These are phyloP conservation scores for Stachybotrys elegans DNA, from an alignment of 2,329 filamentous ascomycete species.

Conservation along the genomic window DNA sequence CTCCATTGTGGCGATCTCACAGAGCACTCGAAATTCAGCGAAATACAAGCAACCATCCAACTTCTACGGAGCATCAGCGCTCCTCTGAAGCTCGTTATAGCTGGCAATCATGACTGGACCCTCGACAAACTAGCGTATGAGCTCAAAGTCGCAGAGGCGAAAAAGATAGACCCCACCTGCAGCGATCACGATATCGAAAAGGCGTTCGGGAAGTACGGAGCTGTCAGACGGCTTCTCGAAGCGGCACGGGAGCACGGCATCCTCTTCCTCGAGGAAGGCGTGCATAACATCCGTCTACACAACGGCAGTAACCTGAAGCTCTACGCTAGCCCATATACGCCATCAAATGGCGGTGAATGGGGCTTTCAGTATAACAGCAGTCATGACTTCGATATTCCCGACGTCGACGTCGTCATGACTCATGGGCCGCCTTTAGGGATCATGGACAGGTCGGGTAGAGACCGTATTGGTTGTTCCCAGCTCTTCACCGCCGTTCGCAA, in stretches of 20 bases:
- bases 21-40: constrained; percentile 33
- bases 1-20: constrained; percentile 49
- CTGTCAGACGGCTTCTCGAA: constrained; percentile 22
- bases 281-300: constrained; percentile 28
- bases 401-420: constrained; percentile 26
- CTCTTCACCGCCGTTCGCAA: constrained; percentile 23
- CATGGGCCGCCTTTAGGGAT: constrained; percentile 34
- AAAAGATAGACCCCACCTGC: constrained; percentile 5
- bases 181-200: constrained; percentile 6
- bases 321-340: constrained; percentile 42
- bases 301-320: constrained; percentile 36
- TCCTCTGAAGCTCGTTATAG: constrained; percentile 42
- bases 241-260: constrained; percentile 23
- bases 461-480: constrained; percentile 23
- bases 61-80: constrained; percentile 34
- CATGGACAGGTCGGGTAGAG: constrained; percentile 29
- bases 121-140: constrained; percentile 30
- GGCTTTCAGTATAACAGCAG: constrained; percentile 37
- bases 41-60: constrained; percentile 30
- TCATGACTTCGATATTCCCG: constrained; percentile 20
- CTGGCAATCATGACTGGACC: constrained; percentile 48
- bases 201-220: constrained; percentile 32
- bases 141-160: constrained; percentile 16
- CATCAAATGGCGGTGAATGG: constrained; percentile 29
- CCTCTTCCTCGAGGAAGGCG: constrained; percentile 37